phyloP scores from a whole-genome alignment of 2,329 filamentous ascomycete genomes.

The Cercospora berteroae region DNA sequence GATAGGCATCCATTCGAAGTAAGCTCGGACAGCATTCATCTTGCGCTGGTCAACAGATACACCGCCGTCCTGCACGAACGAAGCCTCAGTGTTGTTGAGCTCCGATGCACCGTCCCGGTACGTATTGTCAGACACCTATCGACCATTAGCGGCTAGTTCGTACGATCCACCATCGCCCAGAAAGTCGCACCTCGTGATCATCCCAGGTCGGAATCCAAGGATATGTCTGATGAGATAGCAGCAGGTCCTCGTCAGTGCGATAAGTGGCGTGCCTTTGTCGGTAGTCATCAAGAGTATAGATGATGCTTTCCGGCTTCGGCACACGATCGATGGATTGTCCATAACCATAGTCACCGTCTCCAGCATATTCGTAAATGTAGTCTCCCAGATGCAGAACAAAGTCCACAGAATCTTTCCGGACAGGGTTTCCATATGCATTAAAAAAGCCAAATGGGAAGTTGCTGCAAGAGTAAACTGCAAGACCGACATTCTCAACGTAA shows the following conservation, averaged over 20 bases:
- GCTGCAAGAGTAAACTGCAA: conserved; percentile 70
- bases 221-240: conserved; percentile 55
- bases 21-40: conserved; percentile 69
- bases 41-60: conserved; percentile 71
- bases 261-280: conserved; percentile 59
- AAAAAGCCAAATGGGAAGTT: conserved; percentile 55
- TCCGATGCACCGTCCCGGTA: conserved; percentile 61
- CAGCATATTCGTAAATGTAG: conserved; percentile 63
- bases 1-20: conserved; percentile 60
- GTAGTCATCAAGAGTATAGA: conserved; percentile 58
- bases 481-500: conserved; percentile 55
- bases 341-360: conserved; percentile 44
- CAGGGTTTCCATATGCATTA: conserved; percentile 41
- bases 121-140: conserved; percentile 65
- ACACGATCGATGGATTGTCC: conserved; percentile 54
- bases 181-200: conserved; percentile 29
- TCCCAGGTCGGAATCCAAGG: conserved; percentile 53
- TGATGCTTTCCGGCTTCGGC: conserved; percentile 53
- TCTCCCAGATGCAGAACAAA: conserved; percentile 51
- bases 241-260: conserved; percentile 60
- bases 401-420: conserved; percentile 48
- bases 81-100: conserved; percentile 65
- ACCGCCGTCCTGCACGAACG: conserved; percentile 56
- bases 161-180: too few species aligned
- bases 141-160: too few species aligned